These are phyloP conservation scores for Rhizopogon sp. DNA, from an alignment of 768 basidiomycete genomes.

Conservation along the genomic window DNA sequence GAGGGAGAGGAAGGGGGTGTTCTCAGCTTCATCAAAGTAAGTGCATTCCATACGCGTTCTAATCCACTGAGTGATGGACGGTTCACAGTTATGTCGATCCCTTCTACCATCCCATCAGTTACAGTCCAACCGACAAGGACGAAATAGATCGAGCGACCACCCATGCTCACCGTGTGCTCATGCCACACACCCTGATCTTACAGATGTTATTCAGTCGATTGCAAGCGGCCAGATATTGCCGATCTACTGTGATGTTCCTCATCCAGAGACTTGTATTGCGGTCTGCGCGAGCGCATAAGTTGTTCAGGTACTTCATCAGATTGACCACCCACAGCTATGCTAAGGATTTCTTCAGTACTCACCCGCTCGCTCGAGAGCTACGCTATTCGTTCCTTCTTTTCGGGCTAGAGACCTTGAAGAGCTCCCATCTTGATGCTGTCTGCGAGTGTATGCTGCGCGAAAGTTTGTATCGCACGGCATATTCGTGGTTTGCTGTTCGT, in stretches of 20 bases:
- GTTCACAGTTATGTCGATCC: slow-evolving; percentile 75
- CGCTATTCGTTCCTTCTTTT: slow-evolving; percentile 90
- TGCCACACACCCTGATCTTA: slow-evolving; percentile 79
- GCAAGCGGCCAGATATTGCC: slow-evolving; percentile 88
- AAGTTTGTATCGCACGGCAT: slow-evolving; percentile 72
- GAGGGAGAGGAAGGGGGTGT: slow-evolving; percentile 72
- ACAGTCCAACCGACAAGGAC: slow-evolving; percentile 86
- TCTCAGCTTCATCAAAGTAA: slow-evolving; percentile 78
- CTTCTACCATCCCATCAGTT: slow-evolving; percentile 79
- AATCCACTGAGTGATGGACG: slow-evolving; percentile 4
- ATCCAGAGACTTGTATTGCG: slow-evolving; percentile 81
- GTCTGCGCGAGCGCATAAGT: slow-evolving; percentile 64
- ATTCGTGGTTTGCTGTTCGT: slow-evolving; percentile 90
- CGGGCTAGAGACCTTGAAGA: slow-evolving; percentile 87
- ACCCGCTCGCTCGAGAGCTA: slow-evolving; percentile 85
- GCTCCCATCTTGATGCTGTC: slow-evolving; percentile 78
- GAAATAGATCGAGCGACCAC: slow-evolving; percentile 68
- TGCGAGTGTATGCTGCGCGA: slow-evolving; percentile 77
- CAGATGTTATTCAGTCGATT: slow-evolving; percentile 88
- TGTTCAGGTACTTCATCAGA: slow-evolving; percentile 57
- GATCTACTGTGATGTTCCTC: slow-evolving; percentile 78
- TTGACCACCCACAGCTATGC: neutral
- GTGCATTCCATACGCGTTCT: slow-evolving; percentile 21
- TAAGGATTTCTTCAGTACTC: slow-evolving; percentile 53
- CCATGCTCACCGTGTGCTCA: slow-evolving; percentile 69